Percentiles rank a stretch among this genome's conserved stretches.
Evolutionary conservation across 345 rosid species (phyloP).

Genomic region (Sisymbrium altissimum): DNA sequence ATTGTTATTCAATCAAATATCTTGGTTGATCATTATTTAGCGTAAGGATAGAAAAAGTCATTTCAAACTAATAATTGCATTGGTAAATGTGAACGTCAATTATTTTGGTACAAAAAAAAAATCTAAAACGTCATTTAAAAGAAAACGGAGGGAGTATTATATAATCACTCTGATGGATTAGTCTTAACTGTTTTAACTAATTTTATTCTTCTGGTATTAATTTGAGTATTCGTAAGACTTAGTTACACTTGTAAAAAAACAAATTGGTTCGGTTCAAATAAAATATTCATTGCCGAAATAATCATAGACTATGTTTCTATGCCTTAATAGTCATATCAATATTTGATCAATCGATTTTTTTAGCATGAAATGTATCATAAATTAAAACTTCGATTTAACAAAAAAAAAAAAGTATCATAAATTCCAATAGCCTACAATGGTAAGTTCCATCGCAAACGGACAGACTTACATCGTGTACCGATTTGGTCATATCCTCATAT

Average conservation of each 20-base stretch:
- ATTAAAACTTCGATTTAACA: too few relatives aligned
- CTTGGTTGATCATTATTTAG: too few relatives aligned
- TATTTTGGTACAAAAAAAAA: too few relatives aligned
- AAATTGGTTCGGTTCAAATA: neutral
- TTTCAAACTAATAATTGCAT: too few relatives aligned
- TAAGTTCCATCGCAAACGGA: neutral
- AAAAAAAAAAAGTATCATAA: neutral
- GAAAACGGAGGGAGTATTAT: too few relatives aligned
- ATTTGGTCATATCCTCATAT: constrained; percentile 16
- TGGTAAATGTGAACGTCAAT: too few relatives aligned
- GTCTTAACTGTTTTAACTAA: neutral
- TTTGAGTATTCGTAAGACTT: neutral
- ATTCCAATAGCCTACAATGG: constrained; percentile 11
- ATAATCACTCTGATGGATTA: neutral
- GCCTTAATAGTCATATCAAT: constrained; percentile 2
- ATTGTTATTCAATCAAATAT: too few relatives aligned
- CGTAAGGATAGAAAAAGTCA: too few relatives aligned
- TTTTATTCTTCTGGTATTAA: neutral
- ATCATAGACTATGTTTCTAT: neutral
- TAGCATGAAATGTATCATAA: neutral
- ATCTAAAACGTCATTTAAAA: too few relatives aligned
- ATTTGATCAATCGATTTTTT: neutral
- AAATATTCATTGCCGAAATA: neutral
- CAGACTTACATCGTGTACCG: constrained; percentile 7
- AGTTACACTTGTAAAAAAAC: neutral